These are phyloP conservation scores for Saprolegnia parasitica DNA, from an alignment of 352 stramenopile species.

Conservation along the genomic window DNA sequence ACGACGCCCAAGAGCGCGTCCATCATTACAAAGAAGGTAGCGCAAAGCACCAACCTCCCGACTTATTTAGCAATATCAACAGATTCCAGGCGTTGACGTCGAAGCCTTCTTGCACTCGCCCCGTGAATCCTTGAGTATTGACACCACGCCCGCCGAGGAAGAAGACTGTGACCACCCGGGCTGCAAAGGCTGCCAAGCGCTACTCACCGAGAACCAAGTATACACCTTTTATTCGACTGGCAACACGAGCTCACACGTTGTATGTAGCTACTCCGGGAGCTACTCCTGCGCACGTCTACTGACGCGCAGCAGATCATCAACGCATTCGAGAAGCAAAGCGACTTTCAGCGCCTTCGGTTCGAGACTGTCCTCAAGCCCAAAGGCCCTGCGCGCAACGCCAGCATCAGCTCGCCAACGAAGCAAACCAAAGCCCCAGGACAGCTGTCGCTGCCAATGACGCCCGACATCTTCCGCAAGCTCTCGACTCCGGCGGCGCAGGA, in stretches of 20 bases:
- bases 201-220: slow-evolving; percentile 27
- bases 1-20: neutral
- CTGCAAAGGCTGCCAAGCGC: slow-evolving; percentile 25
- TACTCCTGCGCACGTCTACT: slow-evolving; percentile 24
- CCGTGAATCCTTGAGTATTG: neutral
- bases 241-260: neutral
- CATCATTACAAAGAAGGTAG: neutral
- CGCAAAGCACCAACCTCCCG: neutral
- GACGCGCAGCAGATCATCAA: slow-evolving; percentile 27
- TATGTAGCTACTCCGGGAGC: slow-evolving; percentile 19
- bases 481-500: slow-evolving; percentile 21
- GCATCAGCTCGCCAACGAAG: neutral
- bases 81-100: neutral
- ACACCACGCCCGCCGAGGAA: neutral
- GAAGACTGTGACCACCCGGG: neutral
- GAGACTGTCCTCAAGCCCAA: slow-evolving; percentile 22
- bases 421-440: slow-evolving; percentile 2
- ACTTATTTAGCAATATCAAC: neutral
- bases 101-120: neutral
- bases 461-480: slow-evolving; percentile 27
- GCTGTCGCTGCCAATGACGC: slow-evolving; percentile 21
- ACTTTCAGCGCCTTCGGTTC: slow-evolving; percentile 20
- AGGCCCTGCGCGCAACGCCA: neutral
- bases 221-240: neutral
- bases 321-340: slow-evolving; percentile 26